These are phyloP conservation scores for Globisporangium alternatum DNA, from an alignment of 352 stramenopile species.

Conservation along the genomic window DNA sequence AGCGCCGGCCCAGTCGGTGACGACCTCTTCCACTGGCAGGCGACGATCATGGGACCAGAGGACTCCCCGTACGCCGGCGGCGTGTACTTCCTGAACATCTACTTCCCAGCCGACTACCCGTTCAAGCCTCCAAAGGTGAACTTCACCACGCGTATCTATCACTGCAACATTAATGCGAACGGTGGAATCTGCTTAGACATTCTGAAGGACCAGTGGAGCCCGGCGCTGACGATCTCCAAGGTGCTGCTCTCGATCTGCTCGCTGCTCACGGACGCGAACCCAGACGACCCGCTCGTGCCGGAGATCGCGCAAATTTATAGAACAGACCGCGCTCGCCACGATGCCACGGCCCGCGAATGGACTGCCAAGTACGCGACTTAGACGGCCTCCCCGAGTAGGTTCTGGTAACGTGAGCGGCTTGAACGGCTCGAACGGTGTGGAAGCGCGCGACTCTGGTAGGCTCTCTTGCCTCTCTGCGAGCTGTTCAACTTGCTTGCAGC, in stretches of 20 bases:
- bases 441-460: not conserved
- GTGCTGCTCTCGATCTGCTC: conserved; percentile 99
- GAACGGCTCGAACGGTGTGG: not conserved
- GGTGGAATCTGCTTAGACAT: conserved; percentile 99
- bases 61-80: conserved; percentile 97
- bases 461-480: conserved; percentile 5
- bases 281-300: conserved; percentile 96
- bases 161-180: conserved; percentile 99
- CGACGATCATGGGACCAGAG: conserved; percentile 98
- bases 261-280: conserved; percentile 99
- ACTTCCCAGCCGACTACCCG: conserved; percentile 99
- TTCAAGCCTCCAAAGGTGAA: conserved; percentile 99
- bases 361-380: conserved; percentile 99
- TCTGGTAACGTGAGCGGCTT: conserved; percentile 6
- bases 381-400: conserved; percentile 24
- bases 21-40: conserved; percentile 98
- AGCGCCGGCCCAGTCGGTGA: conserved; percentile 97
- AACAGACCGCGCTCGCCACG: conserved; percentile 92
- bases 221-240: conserved; percentile 99
- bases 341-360: conserved; percentile 96
- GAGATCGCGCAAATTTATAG: conserved; percentile 94
- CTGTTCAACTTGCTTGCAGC: conserved; percentile 8
- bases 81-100: conserved; percentile 99
- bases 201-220: conserved; percentile 99
- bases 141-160: conserved; percentile 99